Evolutionary conservation across 306 rosid species (phyloP).

Genomic region (Quercus engelmannii): DNA sequence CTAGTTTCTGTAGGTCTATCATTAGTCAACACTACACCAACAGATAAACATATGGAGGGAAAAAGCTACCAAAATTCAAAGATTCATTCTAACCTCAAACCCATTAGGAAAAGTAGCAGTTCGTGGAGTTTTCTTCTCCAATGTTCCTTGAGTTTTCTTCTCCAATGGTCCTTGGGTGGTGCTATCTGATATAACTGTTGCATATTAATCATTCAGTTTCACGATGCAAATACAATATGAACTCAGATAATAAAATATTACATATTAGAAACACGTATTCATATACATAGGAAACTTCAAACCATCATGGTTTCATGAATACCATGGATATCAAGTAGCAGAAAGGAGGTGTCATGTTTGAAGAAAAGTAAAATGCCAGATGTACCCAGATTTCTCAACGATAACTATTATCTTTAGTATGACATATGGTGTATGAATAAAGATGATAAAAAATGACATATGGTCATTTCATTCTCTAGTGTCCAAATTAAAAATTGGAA

Average conservation of each 20-base stretch:
- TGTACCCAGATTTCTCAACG: background rate
- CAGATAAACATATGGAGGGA: conserved; percentile 5
- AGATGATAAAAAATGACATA: background rate
- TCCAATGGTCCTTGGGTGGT: conserved; percentile 36
- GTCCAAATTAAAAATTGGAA: too few species aligned
- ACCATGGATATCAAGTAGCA: background rate
- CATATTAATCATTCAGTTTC: conserved; percentile 17
- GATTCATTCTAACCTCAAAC: conserved; percentile 68
- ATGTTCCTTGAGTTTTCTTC: conserved; percentile 41
- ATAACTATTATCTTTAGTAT: background rate
- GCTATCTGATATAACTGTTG: conserved; percentile 43
- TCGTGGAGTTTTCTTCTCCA: conserved; percentile 49
- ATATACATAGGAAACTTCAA: background rate
- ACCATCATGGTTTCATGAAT: background rate
- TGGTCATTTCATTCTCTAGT: too few species aligned
- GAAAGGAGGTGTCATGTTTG: background rate
- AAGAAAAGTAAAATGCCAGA: background rate
- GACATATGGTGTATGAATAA: background rate
- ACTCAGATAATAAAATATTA: background rate
- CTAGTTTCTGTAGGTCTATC: conserved; percentile 13
- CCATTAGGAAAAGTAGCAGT: conserved; percentile 75
- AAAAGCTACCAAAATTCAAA: background rate
- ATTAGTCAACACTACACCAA: conserved; percentile 1
- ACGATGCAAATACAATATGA: conserved; percentile 1
- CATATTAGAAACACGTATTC: background rate